Conservation (phyloP, 2,329 filamentous ascomycete genomes). For the Rutstroemia sp. region DNA sequence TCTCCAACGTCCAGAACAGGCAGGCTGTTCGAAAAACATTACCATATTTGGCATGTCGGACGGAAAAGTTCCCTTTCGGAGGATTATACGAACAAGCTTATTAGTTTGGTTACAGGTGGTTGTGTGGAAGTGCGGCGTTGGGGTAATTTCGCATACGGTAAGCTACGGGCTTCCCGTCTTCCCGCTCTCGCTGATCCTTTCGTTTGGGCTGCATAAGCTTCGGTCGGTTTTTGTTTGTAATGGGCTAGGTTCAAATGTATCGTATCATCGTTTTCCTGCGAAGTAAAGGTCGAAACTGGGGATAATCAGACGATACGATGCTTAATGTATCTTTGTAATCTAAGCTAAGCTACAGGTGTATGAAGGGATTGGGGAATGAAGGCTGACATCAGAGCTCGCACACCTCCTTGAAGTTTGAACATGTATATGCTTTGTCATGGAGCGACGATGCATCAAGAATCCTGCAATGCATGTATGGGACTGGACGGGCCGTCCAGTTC, state of each 20-base stretch:
- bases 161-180: slow-evolving; percentile 18
- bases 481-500: slow-evolving; percentile 9
- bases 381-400: slow-evolving; percentile 1
- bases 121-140: slow-evolving; percentile 9
- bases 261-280: not conserved
- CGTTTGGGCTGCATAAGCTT: slow-evolving; percentile 6
- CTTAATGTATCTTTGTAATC: not conserved
- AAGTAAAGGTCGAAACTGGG: not conserved
- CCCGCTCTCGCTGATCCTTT: slow-evolving; percentile 1
- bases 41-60: not conserved
- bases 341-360: not conserved
- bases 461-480: slow-evolving; percentile 1
- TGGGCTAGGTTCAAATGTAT: not conserved
- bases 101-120: not conserved
- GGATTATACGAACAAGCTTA: slow-evolving; percentile 5
- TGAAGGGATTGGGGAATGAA: not conserved
- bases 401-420: not conserved
- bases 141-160: slow-evolving; percentile 6
- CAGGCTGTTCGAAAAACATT: not conserved
- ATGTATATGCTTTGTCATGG: not conserved
- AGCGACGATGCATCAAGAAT: not conserved
- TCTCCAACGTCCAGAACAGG: not conserved
- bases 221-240: not conserved
- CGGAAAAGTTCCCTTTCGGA: not conserved
- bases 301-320: not conserved